Evolutionary conservation across 768 basidiomycete species (phyloP).

Genomic region (Lentinus tigrinus): DNA sequence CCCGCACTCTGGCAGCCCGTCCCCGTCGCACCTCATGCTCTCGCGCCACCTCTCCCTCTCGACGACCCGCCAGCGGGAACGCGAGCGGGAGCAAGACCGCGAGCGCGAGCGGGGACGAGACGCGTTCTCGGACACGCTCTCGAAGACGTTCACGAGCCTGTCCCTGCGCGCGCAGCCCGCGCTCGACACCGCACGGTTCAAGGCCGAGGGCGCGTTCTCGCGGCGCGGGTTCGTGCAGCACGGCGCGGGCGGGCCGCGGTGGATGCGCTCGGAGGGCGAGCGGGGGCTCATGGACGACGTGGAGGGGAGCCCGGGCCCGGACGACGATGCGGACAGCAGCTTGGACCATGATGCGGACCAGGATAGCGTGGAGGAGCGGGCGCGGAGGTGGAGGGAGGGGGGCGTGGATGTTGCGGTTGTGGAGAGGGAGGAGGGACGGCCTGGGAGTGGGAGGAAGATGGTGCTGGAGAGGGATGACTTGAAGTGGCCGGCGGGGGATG

Average conservation of each 20-base stretch:
- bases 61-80: constrained; percentile 8
- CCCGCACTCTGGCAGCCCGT: constrained; percentile 11
- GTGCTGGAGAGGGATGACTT: constrained; percentile 47
- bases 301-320: constrained; percentile 24
- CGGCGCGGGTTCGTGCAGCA: constrained; percentile 55
- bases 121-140: constrained; percentile 28
- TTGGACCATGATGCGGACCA: constrained; percentile 13
- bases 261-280: constrained; percentile 36
- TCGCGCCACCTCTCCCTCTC: constrained; percentile 42
- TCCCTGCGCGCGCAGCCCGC: constrained; percentile 47
- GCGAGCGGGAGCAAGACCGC: constrained; percentile 1
- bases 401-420: constrained; percentile 12
- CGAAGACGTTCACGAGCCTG: constrained; percentile 42
- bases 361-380: constrained; percentile 16
- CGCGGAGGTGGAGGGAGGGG: constrained; percentile 15
- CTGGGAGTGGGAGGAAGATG: constrained; percentile 8
- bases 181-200: constrained; percentile 64
- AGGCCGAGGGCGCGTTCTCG: constrained; percentile 69
- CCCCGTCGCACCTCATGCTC: constrained; percentile 25
- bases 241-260: constrained; percentile 17
- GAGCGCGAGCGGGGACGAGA: constrained; percentile 1
- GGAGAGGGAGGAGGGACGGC: neutral
- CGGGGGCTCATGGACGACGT: constrained; percentile 38
- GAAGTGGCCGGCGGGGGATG: constrained; percentile 62
- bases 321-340: constrained; percentile 26